Evolutionary conservation across 257 asterid genomes (phyloP).

Genomic region (Solanum pimpinellifolium): DNA sequence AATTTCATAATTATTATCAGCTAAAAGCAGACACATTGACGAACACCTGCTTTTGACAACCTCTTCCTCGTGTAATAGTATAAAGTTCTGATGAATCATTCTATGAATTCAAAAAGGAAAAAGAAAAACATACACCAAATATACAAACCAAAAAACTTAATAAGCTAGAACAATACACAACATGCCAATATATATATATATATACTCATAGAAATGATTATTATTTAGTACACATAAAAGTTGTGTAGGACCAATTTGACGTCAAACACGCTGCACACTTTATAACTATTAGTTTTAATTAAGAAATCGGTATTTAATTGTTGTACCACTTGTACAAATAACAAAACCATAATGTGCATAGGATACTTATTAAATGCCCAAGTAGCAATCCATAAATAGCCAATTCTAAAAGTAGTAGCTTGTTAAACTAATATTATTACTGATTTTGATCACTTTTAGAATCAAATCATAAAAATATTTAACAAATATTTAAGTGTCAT

Average conservation of each 20-base stretch:
- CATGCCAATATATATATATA: not conserved
- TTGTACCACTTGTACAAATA: not conserved
- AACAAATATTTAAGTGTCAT: too few relatives aligned
- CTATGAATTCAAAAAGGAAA: not conserved
- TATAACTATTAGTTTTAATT: not conserved
- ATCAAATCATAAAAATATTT: too few relatives aligned
- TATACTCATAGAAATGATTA: not conserved
- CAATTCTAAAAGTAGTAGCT: not conserved
- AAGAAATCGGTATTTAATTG: not conserved
- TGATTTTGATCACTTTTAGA: too few relatives aligned
- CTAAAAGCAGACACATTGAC: rapidly evolving
- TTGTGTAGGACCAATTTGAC: not conserved
- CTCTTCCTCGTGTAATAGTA: rapidly evolving
- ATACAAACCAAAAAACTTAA: not conserved
- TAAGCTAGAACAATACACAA: not conserved
- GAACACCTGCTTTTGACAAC: rapidly evolving
- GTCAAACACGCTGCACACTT: not conserved
- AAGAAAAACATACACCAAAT: not conserved
- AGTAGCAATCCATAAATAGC: not conserved
- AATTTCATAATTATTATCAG: too few relatives aligned
- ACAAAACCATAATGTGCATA: not conserved
- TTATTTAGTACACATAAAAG: not conserved
- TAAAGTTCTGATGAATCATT: not conserved
- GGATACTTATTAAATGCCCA: not conserved
- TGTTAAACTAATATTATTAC: not conserved